Evolutionary conservation across 768 basidiomycete species (phyloP).

Genomic region (Lyophyllum decastes): DNA sequence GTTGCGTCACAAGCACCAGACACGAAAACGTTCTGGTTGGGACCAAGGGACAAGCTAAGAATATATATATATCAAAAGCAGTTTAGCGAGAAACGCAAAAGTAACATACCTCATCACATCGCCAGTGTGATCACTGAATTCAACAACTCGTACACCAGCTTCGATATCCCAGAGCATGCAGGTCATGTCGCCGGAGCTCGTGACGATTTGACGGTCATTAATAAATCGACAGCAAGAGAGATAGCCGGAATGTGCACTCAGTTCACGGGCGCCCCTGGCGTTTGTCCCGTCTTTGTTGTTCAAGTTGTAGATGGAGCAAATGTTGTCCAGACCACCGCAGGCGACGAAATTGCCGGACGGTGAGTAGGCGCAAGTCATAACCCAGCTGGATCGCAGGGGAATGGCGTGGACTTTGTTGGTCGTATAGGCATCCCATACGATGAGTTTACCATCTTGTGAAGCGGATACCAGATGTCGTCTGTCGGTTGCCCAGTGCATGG

Average conservation of each 20-base stretch:
- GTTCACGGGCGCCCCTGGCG: constrained; percentile 89
- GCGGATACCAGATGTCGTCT: constrained; percentile 97
- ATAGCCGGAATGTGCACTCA: constrained; percentile 97
- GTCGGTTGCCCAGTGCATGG: constrained; percentile 99
- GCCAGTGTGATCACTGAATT: constrained; percentile 99
- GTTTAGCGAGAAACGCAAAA: neutral
- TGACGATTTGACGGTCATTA: constrained; percentile 98
- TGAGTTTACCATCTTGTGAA: constrained; percentile 99
- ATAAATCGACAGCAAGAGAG: constrained; percentile 98
- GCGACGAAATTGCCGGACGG: constrained; percentile 97
- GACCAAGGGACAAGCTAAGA: constrained; percentile 85
- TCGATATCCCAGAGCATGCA: constrained; percentile 99
- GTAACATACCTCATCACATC: constrained; percentile 95
- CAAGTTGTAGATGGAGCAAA: constrained; percentile 97
- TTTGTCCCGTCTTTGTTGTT: constrained; percentile 77
- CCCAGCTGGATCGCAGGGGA: constrained; percentile 96
- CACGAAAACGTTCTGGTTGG: constrained; percentile 94
- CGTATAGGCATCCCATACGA: constrained; percentile 99
- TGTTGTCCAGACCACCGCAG: constrained; percentile 98
- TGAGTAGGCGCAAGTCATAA: constrained; percentile 99
- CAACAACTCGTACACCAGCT: constrained; percentile 94
- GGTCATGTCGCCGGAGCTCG: constrained; percentile 98
- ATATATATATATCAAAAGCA: constrained; percentile 15
- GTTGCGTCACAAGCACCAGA: constrained; percentile 99
- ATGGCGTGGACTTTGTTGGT: constrained; percentile 99